Base-by-base conservation (phyloP, 75 land plant species). In the Sequoiadendron giganteum region DNA sequence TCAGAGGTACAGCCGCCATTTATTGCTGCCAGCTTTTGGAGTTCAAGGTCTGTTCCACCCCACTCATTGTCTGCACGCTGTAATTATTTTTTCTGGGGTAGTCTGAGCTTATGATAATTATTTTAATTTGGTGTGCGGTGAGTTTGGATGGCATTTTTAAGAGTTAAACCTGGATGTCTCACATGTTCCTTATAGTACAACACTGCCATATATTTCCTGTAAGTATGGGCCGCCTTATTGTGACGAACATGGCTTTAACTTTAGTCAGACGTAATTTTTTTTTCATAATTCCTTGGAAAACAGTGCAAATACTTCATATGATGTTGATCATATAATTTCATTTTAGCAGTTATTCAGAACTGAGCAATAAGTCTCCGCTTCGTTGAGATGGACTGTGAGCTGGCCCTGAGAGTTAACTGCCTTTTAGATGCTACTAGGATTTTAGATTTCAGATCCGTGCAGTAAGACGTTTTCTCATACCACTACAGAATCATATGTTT, bases 21-120 rank as follows among this genome's bases (percentile, higher is more conserved):
- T 98, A 28, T 87, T 98, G 83, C 96, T 98, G 38, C 99, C 99
- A 82, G 92, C 95, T 15, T 97, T 98, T 56, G 99, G 99, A 4
- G 95, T 97, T 45, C 85, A 90, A 91, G 99, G 95, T 92, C 55
- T 52, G 16, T 52, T 52, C 16, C 16, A 3, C 43, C 55, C 55
- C 36, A 14, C 19, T 18, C n/a, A 16, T 14, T 28, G 77, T 84
- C 85, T 30, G 2, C 30, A 30, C 36, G 30, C 2, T n/a, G 6
- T 39, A 19, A 32, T 34, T 85, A 14, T 58, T 58, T 58, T 58
- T 58, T 58, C 25, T 3, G 21, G 65, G 65, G 70, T 65, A 5
- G 8, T 25, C 10, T 7, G 70, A 65, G n/a, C n/a, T 65, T 25
- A 65, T 65, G 28, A 65, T 25, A 65, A 21, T 25, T 8, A 25